Evolutionary conservation across 2,329 filamentous ascomycete genomes (phyloP), one percentile per base, ranked within the genome.

Genomic region (Ceratocystis diversiconidia): DNA sequence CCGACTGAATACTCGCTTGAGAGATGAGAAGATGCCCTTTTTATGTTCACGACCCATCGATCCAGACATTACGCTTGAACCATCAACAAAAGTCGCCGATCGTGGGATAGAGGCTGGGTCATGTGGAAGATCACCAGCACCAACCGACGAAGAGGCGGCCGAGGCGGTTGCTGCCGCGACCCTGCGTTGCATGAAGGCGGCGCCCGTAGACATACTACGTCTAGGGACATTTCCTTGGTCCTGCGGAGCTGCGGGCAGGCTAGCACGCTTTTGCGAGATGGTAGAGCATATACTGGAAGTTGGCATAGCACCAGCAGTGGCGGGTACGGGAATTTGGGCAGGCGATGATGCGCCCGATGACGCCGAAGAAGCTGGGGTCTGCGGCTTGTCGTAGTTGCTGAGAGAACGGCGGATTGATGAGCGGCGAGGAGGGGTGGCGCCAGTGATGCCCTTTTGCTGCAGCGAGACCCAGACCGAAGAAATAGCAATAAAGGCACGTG

Each of bases 381-480:
- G 59, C 28, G 59, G 61, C 46, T 64, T 62, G 12, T 62, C 48
- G 44, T 46, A 52, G 19, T 57, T 41, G 50, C 60, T 63, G 41
- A 62, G 22, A 52, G 61, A 28, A 50, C 60, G 36, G 63, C 57
- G 12, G 65, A 57, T 15, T 3, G 66, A 67, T 19, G 46, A 41
- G 17, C 63, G 63, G n/a, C 66, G 66, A n/a, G 63, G 28, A 5
- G 63, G 63, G 5, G 59, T n/a, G 1, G 66, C 50, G 6, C 50
- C 55, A 10, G 62, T 61, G 63, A 67, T 50, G 36, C 68, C 71
- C 66, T 71, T 67, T 59, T 69, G 67, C 22, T 69, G 68, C 17
- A 72, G 67, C 2, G 71, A 70, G 17, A 72, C 69, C 70, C 70
- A 71, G 22, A 71, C 69, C 1, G 70, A 70, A 2, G 69, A 70